Conservation (phyloP, 2,329 filamentous ascomycete genomes). For the Ceratocystis smalleyi region DNA sequence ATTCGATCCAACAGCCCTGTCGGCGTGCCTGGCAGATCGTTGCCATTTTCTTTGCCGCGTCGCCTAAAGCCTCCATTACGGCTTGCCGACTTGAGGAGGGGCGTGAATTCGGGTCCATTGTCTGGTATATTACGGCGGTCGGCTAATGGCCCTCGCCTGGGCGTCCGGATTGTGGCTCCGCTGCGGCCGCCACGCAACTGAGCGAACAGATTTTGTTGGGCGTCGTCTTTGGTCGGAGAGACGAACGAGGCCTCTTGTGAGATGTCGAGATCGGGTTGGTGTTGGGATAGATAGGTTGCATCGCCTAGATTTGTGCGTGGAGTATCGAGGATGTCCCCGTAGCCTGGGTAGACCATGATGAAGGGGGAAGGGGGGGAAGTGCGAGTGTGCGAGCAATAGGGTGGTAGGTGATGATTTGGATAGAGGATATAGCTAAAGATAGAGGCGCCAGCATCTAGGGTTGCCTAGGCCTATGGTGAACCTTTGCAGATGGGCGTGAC, state of each 20-base stretch:
- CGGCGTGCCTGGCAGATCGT: constrained; percentile 50
- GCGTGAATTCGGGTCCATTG: constrained; percentile 73
- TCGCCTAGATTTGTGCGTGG: constrained; percentile 75
- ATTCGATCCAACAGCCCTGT: constrained; percentile 41
- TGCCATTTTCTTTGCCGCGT: constrained; percentile 45
- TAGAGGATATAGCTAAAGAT: background rate
- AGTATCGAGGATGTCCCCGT: constrained; percentile 55
- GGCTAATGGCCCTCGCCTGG: constrained; percentile 56
- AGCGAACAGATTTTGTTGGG: constrained; percentile 56
- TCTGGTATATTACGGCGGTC: constrained; percentile 57
- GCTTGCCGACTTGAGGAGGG: constrained; percentile 69
- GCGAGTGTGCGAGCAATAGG: background rate
- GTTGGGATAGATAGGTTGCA: constrained; percentile 57
- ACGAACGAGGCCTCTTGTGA: constrained; percentile 79
- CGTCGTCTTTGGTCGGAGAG: constrained; percentile 49
- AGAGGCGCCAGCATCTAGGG: too few species aligned
- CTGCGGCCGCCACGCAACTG: constrained; percentile 51
- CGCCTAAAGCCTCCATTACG: constrained; percentile 52
- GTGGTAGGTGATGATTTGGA: background rate
- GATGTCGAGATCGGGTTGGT: constrained; percentile 60
- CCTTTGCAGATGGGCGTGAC: too few species aligned
- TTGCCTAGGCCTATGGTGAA: too few species aligned
- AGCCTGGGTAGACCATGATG: constrained; percentile 48
- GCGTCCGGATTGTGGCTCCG: constrained; percentile 34
- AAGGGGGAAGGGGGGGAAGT: background rate